Evolutionary conservation across 331 rosid genomes (phyloP), one percentile per base, ranked within the genome.

Genomic region (Quercus lobata): DNA sequence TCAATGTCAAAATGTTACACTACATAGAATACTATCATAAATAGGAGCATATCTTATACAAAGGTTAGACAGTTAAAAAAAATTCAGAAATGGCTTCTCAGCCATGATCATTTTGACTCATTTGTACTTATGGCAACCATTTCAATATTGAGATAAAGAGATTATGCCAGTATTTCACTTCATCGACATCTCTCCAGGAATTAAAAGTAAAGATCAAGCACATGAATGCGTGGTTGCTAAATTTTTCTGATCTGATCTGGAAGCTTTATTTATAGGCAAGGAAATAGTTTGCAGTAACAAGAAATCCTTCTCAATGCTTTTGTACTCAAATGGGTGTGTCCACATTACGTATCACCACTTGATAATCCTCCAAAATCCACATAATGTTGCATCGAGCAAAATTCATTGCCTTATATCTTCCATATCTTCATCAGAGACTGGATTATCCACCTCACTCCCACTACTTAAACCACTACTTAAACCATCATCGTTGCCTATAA

Each of bases 401-500:
- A 72, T 34, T 70, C 65, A 58, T 52, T 83, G 78, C 60, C 37
- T 77, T 76, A 58, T 57, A 63, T 65, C 76, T 74, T 73, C 54
- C 34, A 44, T 65, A 76, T 53, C 80, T 78, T 78, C 56, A 75
- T 17, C 71, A 24, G 72, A 77, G 66, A 75, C 79, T 61, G 76
- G 41, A 76, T 73, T 78, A 77, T 83, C 84, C 58, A 52, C 74
- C 61, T 68, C 41, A 32, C 78, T 76, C 76, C 69, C 76, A 52
- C 76, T 24, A 55, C 44, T 77, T 44, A 14, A 41, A 8, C 46
- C 46, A 37, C 46, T 41, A 41, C 46, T 8, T 41, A 80, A 76
- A 83, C 74, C 71, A 75, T 79, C 87, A 86, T 37, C 84, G 30
- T 55, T 81, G 75, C 80, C 57, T 71, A 81, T 84, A 80, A 24